phyloP scores from a whole-genome alignment of 148 eudicot genomes.

The Arctostaphylos glauca region DNA sequence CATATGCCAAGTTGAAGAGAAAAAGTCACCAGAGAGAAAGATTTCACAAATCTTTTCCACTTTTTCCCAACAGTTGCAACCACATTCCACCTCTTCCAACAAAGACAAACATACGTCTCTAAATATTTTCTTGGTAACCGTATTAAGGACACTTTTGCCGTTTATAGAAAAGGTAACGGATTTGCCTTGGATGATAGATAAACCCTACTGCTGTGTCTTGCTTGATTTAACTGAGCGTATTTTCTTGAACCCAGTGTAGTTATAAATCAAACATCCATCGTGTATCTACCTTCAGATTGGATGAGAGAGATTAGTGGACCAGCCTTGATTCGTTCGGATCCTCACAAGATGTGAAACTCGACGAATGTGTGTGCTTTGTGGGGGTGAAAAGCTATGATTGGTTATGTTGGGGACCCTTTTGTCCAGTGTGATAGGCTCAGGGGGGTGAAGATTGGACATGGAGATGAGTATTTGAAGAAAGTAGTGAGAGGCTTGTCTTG shows the following conservation, averaged over 20 bases:
- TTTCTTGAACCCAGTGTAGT: slow-evolving; percentile 17
- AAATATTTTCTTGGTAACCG: slow-evolving; percentile 22
- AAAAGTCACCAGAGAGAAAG: slow-evolving; percentile 37
- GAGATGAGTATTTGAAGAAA: slow-evolving; percentile 5
- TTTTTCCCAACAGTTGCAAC: slow-evolving; percentile 42
- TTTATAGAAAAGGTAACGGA: slow-evolving; percentile 14
- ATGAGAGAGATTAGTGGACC: slow-evolving; percentile 20
- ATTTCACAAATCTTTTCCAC: slow-evolving; percentile 51
- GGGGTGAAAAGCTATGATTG: slow-evolving; percentile 26
- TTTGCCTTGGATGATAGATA: slow-evolving; percentile 16
- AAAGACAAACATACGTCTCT: slow-evolving; percentile 10
- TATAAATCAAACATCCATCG: slow-evolving; percentile 20
- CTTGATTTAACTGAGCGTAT: background rate
- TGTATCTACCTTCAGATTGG: slow-evolving; percentile 36
- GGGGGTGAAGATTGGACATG: slow-evolving; percentile 15
- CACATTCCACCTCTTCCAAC: slow-evolving; percentile 31
- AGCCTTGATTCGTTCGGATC: slow-evolving; percentile 31
- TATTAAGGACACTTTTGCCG: slow-evolving; percentile 23
- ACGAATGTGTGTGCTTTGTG: slow-evolving; percentile 15
- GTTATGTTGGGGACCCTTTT: slow-evolving; percentile 36
- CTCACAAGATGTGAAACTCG: slow-evolving; percentile 31
- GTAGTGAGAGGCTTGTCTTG: background rate
- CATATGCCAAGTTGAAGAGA: slow-evolving; percentile 39
- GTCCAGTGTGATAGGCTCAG: slow-evolving; percentile 11
- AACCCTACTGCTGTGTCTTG: background rate